Percentiles rank a stretch among this genome's conserved stretches.
phyloP scores from a whole-genome alignment of 495 filamentous ascomycete genomes.

The Podospora bellae-mahoneyi region DNA sequence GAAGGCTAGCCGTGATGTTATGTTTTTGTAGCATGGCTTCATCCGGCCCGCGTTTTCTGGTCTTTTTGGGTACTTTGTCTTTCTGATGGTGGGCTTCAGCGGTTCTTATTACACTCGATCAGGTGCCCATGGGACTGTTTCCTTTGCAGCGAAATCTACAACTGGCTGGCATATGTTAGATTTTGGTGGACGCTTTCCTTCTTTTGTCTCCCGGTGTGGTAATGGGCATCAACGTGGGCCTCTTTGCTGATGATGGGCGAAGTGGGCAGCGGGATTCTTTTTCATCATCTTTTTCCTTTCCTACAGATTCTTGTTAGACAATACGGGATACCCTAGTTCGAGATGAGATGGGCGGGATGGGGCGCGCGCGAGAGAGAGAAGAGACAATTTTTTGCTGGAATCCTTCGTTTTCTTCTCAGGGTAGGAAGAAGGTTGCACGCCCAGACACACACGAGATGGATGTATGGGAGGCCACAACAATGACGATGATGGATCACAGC shows the following conservation, averaged over 20 bases:
- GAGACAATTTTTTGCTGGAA: background rate
- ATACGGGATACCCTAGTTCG: slow-evolving; percentile 18
- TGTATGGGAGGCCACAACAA: background rate
- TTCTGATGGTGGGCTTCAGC: background rate
- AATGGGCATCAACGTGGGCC: background rate
- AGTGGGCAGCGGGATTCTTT: background rate
- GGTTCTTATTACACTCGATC: background rate
- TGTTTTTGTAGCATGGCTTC: background rate
- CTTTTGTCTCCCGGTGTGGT: background rate
- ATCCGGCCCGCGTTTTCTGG: background rate
- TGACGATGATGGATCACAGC: background rate
- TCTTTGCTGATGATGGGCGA: background rate
- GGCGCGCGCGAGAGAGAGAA: no score
- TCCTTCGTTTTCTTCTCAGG: background rate
- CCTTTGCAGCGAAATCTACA: background rate
- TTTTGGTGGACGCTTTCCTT: background rate
- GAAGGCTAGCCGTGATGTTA: background rate
- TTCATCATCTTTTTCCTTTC: slow-evolving; percentile 2
- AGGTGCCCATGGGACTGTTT: background rate
- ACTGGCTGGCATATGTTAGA: background rate
- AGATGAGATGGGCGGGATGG: background rate
- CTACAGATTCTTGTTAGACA: slow-evolving; percentile 4
- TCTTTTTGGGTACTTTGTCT: background rate
- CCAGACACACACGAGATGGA: background rate
- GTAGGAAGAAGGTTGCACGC: background rate